Percentiles rank a stretch among this genome's conserved stretches.
These are phyloP conservation scores for Nitzschia sp. DNA, from an alignment of 108 stramenopile genomes.

Conservation along the genomic window DNA sequence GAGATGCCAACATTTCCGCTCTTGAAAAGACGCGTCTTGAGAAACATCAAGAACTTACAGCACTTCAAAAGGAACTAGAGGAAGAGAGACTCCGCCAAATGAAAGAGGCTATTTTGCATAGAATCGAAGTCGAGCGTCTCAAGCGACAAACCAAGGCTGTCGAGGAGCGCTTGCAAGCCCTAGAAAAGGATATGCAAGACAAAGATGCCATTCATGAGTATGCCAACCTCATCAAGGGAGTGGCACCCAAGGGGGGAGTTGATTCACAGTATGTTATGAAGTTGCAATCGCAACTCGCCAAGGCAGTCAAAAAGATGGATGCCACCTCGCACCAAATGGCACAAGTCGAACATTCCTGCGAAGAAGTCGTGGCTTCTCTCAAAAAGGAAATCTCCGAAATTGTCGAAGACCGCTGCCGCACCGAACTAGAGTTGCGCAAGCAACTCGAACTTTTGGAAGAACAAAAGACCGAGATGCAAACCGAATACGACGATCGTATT, in stretches of 20 bases:
- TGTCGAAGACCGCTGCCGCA: constrained; percentile 64
- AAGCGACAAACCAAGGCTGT: constrained; percentile 53
- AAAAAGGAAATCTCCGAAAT: constrained; percentile 52
- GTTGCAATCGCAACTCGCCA: constrained; percentile 56
- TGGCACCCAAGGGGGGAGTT: constrained; percentile 58
- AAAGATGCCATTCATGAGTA: constrained; percentile 67
- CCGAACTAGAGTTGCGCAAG: constrained; percentile 57
- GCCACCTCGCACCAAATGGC: constrained; percentile 56
- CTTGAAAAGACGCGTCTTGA: constrained; percentile 51
- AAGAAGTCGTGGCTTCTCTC: constrained; percentile 47
- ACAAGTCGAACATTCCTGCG: constrained; percentile 48
- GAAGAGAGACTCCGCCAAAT: constrained; percentile 55
- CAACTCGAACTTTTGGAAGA: constrained; percentile 54
- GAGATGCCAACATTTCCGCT: constrained; percentile 39
- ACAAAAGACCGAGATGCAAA: constrained; percentile 54
- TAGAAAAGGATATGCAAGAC: constrained; percentile 69
- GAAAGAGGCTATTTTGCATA: constrained; percentile 54
- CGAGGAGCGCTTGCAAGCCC: constrained; percentile 51
- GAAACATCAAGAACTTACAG: constrained; percentile 48
- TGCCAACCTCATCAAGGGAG: constrained; percentile 66
- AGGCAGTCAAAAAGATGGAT: constrained; percentile 68
- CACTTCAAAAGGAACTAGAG: constrained; percentile 50
- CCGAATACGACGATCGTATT: constrained; percentile 56
- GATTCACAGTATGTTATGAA: constrained; percentile 65
- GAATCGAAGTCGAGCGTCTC: constrained; percentile 58